A percentile compares a stretch with the other conserved stretches of the same genome.
These are phyloP conservation scores for Fusarium albidum DNA, from an alignment of 2,329 filamentous ascomycete species.

Conservation along the genomic window DNA sequence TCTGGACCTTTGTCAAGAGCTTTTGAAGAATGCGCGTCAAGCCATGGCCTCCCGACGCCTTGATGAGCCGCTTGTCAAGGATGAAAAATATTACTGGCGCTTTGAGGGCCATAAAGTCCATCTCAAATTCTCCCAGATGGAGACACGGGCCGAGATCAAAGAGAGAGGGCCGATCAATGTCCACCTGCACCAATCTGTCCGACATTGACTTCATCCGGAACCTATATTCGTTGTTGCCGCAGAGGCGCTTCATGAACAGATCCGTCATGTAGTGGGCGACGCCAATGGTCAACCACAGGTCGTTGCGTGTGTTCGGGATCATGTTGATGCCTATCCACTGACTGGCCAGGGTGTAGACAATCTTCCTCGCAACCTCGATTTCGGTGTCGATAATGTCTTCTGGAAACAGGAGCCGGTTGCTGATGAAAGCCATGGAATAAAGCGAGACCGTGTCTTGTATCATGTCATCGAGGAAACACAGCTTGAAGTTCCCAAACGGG, in stretches of 20 bases:
- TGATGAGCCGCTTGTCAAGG: constrained; percentile 87
- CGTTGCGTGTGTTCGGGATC: constrained; percentile 79
- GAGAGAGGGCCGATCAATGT: constrained; percentile 83
- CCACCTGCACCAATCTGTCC: constrained; percentile 82
- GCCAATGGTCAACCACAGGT: constrained; percentile 90
- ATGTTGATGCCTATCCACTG: constrained; percentile 97
- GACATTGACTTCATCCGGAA: constrained; percentile 88
- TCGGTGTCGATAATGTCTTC: constrained; percentile 87
- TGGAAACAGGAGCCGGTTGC: constrained; percentile 83
- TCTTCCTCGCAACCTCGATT: constrained; percentile 78
- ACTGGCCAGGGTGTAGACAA: constrained; percentile 85
- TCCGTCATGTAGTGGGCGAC: constrained; percentile 96
- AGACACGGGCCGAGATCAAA: constrained; percentile 80
- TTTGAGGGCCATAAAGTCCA: constrained; percentile 91
- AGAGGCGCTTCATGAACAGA: constrained; percentile 87
- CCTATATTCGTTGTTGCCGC: constrained; percentile 93
- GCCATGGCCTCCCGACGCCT: constrained; percentile 82
- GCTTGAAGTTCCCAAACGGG: constrained; percentile 89
- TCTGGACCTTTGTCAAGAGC: constrained; percentile 86
- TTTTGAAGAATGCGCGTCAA: constrained; percentile 86
- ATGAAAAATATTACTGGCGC: constrained; percentile 92
- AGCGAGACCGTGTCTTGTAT: constrained; percentile 77
- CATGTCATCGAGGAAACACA: constrained; percentile 94
- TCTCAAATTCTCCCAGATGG: constrained; percentile 82
- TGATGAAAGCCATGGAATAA: constrained; percentile 87